These are phyloP conservation scores for Colletotrichum sp. DNA, from an alignment of 2,329 filamentous ascomycete species.

Conservation along the genomic window DNA sequence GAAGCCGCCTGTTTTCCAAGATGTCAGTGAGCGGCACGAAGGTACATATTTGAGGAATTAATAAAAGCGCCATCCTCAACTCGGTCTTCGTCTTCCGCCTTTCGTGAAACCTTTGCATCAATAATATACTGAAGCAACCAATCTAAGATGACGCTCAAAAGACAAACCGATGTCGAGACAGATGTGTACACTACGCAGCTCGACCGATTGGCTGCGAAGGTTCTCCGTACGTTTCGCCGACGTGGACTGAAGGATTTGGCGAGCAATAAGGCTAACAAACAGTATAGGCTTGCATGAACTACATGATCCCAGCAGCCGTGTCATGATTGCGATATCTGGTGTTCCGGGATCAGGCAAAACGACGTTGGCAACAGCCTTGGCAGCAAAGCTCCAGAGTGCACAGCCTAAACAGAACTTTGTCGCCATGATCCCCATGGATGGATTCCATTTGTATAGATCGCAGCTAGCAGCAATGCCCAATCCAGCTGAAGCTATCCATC, in stretches of 20 bases:
- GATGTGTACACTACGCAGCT: background rate
- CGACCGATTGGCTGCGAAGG: background rate
- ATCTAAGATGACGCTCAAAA: background rate
- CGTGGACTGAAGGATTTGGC: rapidly evolving
- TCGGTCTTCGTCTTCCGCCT: rapidly evolving
- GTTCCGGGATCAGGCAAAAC: background rate
- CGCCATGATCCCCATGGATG: background rate
- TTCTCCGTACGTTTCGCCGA: background rate
- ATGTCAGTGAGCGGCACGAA: background rate
- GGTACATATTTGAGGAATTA: rapidly evolving
- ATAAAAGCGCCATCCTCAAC: background rate
- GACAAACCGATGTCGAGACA: background rate
- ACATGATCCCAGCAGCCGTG: background rate
- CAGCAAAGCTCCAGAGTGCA: background rate
- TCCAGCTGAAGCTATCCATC: background rate
- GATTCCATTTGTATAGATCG: background rate
- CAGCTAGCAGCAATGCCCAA: background rate
- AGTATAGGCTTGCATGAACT: background rate
- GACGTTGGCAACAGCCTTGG: background rate
- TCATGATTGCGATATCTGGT: background rate
- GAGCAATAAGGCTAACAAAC: background rate
- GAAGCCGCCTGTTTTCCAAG: rapidly evolving
- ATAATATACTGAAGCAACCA: background rate
- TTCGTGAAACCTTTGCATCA: rapidly evolving
- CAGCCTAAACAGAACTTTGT: background rate